Evolutionary conservation across 495 filamentous ascomycete genomes (phyloP).

Genomic region (Lepraria neglecta): DNA sequence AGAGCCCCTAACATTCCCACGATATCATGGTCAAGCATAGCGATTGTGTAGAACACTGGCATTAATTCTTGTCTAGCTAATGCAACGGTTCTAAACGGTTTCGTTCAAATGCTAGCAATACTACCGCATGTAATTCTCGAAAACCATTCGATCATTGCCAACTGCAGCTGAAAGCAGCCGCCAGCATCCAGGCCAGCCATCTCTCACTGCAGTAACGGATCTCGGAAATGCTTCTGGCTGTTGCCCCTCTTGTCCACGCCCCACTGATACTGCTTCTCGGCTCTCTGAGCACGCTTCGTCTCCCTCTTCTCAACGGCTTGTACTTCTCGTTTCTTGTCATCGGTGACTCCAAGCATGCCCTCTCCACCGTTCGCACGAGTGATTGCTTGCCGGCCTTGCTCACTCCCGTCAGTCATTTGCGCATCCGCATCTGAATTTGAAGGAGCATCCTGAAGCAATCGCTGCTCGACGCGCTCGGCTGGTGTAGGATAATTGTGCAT

Average conservation of each 20-base stretch:
- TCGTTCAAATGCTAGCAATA: too few relatives aligned
- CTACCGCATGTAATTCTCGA: too few relatives aligned
- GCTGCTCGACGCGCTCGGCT: conserved; percentile 51
- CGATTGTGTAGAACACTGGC: too few relatives aligned
- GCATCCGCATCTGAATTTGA: conserved; percentile 32
- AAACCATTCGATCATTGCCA: too few relatives aligned
- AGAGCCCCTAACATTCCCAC: too few relatives aligned
- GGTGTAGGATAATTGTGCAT: conserved; percentile 70
- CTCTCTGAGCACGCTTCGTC: conserved; percentile 53
- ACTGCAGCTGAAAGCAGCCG: too few relatives aligned
- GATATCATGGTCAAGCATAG: too few relatives aligned
- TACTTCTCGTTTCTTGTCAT: conserved; percentile 63
- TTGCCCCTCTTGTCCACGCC: conserved; percentile 60
- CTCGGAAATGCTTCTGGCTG: conserved; percentile 69
- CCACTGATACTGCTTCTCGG: conserved; percentile 52
- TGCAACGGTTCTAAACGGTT: too few relatives aligned
- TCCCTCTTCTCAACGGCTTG: conserved; percentile 58
- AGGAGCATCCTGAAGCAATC: conserved; percentile 28
- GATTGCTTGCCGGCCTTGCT: conserved; percentile 54
- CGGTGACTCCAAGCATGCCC: conserved; percentile 69
- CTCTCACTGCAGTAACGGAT: conserved; percentile 30
- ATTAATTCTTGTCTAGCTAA: too few relatives aligned
- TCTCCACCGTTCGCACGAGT: conserved; percentile 62
- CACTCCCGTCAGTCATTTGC: conserved; percentile 41
- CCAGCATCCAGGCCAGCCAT: background rate